Base-by-base conservation (phyloP, 441 rosid species). In the Erysimum pusillum region DNA sequence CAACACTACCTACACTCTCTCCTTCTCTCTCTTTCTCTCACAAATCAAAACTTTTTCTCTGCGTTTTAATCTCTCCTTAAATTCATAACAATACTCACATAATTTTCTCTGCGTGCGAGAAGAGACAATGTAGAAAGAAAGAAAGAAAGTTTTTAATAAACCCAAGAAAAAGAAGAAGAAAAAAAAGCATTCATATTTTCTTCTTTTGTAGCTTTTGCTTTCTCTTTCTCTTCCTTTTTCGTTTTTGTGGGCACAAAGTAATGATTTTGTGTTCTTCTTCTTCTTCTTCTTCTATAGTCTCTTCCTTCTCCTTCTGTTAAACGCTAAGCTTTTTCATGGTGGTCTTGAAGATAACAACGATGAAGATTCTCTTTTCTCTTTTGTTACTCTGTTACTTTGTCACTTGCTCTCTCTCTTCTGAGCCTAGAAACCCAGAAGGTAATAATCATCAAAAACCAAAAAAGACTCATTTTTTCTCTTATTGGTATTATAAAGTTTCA, bases 401-500 rank as follows among this genome's bases (percentile, higher is more conserved):
- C 14, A 46, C 79, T 44, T 73, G 45, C 28, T 80, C 87, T 35
- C 63, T 82, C 60, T 85, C 92, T 0, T 93, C 90, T 17, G 94
- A 93, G 52, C 90, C 97, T 75, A 84, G 92, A 42, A 93, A 93
- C 83, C 97, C 86, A 61, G 98, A 93, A 91, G 98, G 98, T 93
- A 62, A 38, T 9, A 38, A 48, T 9, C 64, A 14, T 44, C 0
- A 60, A 46, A 48, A 25, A 4, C 38, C 8, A 7, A 32, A 12
- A 52, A 54, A 12, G 35, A 63, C 20, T 41, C 11, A 0, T 7
- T 2, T 61, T 13, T 4, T 25, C 25, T 22, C 31, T 71, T 61
- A 36, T 67, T 6, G 34, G 53, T 63, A 36, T 18, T 36, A 31
- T 48, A 65, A 45, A 61, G 8, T n/a, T 67, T 60, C 35, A 12